phyloP scores from a whole-genome alignment of 495 filamentous ascomycete species.

The Neurospora sp. region DNA sequence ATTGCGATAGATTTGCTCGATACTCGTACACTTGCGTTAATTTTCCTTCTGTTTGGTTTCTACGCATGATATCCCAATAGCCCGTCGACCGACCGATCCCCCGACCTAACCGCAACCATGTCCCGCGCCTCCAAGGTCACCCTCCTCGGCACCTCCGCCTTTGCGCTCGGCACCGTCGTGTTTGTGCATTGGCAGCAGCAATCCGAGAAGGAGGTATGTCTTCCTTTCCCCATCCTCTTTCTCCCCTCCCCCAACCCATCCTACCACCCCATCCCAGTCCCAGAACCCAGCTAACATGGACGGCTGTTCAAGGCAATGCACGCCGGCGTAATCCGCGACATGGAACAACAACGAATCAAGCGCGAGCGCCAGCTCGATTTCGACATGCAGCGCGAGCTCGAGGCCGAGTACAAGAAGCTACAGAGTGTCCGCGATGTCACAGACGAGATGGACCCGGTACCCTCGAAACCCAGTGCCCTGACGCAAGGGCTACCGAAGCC shows the following conservation, averaged over 20 bases:
- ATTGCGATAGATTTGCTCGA: too few species aligned
- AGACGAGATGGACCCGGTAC: conserved; percentile 6
- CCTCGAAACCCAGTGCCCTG: background rate
- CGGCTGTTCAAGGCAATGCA: conserved; percentile 64
- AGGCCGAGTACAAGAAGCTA: conserved; percentile 82
- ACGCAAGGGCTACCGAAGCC: background rate
- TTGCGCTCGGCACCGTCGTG: conserved; percentile 64
- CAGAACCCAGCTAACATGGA: too few species aligned
- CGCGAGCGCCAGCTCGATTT: conserved; percentile 85
- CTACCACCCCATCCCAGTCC: too few species aligned
- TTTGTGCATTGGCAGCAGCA: conserved; percentile 86
- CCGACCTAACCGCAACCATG: conserved; percentile 41
- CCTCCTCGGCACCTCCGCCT: conserved; percentile 62
- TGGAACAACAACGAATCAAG: conserved; percentile 88
- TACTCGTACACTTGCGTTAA: too few species aligned
- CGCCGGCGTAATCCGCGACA: conserved; percentile 82
- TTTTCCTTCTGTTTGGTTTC: too few species aligned
- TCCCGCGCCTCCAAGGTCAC: conserved; percentile 83
- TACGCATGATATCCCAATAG: too few species aligned
- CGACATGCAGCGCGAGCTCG: conserved; percentile 74
- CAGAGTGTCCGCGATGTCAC: conserved; percentile 46
- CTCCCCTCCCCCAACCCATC: too few species aligned
- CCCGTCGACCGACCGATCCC: too few species aligned
- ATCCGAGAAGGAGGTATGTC: conserved; percentile 69
- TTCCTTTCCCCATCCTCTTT: too few species aligned